Base-by-base conservation (phyloP, 805 yeast species). In the Starmerella tilneyi region DNA sequence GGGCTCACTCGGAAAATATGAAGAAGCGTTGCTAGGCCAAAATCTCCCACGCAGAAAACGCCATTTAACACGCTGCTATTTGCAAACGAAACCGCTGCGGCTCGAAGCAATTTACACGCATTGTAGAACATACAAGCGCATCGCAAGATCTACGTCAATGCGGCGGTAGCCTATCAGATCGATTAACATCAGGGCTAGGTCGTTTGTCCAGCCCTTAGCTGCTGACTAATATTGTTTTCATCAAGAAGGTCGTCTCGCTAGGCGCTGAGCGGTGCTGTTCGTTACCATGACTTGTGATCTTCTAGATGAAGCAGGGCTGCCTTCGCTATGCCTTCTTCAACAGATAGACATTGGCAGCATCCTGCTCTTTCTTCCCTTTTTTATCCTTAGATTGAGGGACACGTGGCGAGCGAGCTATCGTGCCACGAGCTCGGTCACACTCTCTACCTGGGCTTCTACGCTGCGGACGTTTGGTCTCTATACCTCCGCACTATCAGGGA, bases 261-360 rank as follows among this genome's bases (percentile, higher is more conserved):
- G n/a, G n/a, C n/a, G n/a, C n/a, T n/a, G n/a, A n/a, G n/a, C n/a
- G n/a, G n/a, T n/a, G n/a, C n/a, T n/a, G n/a, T n/a, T n/a, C n/a
- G n/a, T n/a, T n/a, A 22, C 19, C 9, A 36, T 36, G 40, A 36
- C 40, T 24, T 36, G 40, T 22, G 40, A 22, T 9, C 40, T 36
- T 15, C 21, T 36, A 15, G 24, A 28, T 7, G 30, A 23, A n/a
- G 29, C n/a, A 9, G 40, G 40, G 22, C 30, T 36, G 13, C 40
- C 40, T 8, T 24, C 40, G 16, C 15, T 36, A 15, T 36, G 40
- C 40, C 30, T 23, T 8, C 40, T 36, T 6, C n/a, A 24, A 22
- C 29, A 15, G 30, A n/a, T 36, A 21, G 40, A 36, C 12, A 15
- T 23, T 15, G 29, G 16, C 30, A 36, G 30, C 40, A 36, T 36